Percentiles rank a stretch among this genome's conserved stretches.
Evolutionary conservation across 495 filamentous ascomycete genomes (phyloP).

Genomic region (Neurospora sp.): DNA sequence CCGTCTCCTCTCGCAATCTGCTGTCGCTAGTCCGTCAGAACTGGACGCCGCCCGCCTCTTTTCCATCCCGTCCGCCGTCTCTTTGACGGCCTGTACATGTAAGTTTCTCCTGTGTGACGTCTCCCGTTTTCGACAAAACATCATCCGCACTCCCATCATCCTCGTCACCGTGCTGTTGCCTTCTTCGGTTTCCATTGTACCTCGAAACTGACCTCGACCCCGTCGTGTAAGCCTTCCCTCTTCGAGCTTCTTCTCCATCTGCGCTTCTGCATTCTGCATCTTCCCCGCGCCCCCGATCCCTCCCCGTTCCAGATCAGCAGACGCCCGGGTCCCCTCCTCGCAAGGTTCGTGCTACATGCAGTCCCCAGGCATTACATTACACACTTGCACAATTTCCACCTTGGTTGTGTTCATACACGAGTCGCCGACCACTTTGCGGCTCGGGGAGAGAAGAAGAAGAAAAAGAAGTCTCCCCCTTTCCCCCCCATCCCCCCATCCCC

Average conservation of each 20-base stretch:
- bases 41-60: slow-evolving; percentile 3
- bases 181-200: not conserved
- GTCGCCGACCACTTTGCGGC: not conserved
- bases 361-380: not conserved
- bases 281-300: not conserved
- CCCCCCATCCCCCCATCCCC: not conserved
- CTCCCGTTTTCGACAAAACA: not conserved
- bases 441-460: not conserved
- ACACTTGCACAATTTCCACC: not conserved
- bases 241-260: not conserved
- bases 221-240: not conserved
- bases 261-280: not conserved
- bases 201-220: not conserved
- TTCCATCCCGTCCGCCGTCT: not conserved
- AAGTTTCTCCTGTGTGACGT: not conserved
- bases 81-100: not conserved
- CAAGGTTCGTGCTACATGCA: not conserved
- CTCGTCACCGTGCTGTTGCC: not conserved
- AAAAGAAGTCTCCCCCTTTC: not conserved
- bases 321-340: not conserved
- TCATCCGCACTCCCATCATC: not conserved
- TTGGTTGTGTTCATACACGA: not conserved
- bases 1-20: slow-evolving; percentile 8
- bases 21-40: slow-evolving; percentile 1
- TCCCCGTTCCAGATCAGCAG: not conserved